Evolutionary conservation across 345 rosid species (phyloP).

Genomic region (Hibiscus syriacus): DNA sequence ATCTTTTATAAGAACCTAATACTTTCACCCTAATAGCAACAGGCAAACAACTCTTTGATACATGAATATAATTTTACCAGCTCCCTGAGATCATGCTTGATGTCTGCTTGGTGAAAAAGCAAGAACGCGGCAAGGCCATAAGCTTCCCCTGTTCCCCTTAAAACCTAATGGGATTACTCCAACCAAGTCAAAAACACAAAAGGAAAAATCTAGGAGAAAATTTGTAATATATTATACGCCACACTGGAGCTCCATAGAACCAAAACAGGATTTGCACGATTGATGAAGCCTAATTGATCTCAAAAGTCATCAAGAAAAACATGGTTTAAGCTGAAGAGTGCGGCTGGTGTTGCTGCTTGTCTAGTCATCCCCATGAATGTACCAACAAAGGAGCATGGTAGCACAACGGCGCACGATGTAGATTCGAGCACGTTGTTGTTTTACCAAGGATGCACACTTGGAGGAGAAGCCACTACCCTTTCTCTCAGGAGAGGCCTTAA

Average conservation of each 20-base stretch:
- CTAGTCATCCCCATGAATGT: slow-evolving; percentile 59
- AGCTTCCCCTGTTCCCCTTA: slow-evolving; percentile 11
- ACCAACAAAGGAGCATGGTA: slow-evolving; percentile 77
- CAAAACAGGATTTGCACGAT: slow-evolving; percentile 5
- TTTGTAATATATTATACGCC: neutral
- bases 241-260: slow-evolving; percentile 9
- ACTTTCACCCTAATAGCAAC: neutral
- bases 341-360: neutral
- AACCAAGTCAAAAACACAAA: slow-evolving; percentile 19
- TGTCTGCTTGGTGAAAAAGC: slow-evolving; percentile 20
- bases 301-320: neutral
- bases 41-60: neutral
- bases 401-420: slow-evolving; percentile 71
- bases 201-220: slow-evolving; percentile 6
- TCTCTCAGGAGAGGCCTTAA: slow-evolving; percentile 20
- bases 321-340: neutral
- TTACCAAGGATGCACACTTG: slow-evolving; percentile 58
- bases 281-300: slow-evolving; percentile 1
- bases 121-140: slow-evolving; percentile 4
- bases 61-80: neutral
- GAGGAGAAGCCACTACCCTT: slow-evolving; percentile 45
- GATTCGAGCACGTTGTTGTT: slow-evolving; percentile 64
- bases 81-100: slow-evolving; percentile 6
- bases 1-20: neutral
- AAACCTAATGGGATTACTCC: slow-evolving; percentile 18